phyloP scores from a whole-genome alignment of 2,329 filamentous ascomycete genomes.

The Colletotrichum sp. region DNA sequence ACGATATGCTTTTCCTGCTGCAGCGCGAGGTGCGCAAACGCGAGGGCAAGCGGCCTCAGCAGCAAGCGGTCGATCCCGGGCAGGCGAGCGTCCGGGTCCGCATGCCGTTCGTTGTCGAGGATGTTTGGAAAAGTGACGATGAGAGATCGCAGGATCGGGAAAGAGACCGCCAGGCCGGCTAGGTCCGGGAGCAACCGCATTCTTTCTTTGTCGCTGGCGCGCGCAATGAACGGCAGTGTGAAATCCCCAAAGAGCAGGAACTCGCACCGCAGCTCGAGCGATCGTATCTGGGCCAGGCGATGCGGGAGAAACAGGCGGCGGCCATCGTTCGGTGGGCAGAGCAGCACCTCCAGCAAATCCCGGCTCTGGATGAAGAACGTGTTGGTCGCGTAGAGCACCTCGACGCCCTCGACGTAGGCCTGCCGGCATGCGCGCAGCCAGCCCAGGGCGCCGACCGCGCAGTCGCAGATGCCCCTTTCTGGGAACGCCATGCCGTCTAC shows the following conservation, averaged over 20 bases:
- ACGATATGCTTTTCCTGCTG: not conserved
- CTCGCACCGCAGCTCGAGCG: constrained; percentile 29
- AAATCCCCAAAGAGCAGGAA: constrained; percentile 17
- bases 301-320: constrained; percentile 24
- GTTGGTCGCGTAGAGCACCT: constrained; percentile 34
- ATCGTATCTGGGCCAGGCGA: constrained; percentile 24
- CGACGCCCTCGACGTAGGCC: constrained; percentile 34
- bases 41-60: not conserved
- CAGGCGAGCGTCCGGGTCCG: not conserved
- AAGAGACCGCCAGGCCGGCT: not conserved
- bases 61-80: not conserved
- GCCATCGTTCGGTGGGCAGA: not conserved
- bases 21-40: not conserved
- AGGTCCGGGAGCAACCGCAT: not conserved
- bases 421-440: constrained; percentile 35
- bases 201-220: not conserved
- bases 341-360: constrained; percentile 24
- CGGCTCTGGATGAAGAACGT: constrained; percentile 27
- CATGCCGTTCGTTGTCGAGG: not conserved
- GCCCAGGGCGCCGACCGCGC: constrained; percentile 31
- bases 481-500: not conserved
- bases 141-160: not conserved
- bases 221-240: not conserved
- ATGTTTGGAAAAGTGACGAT: not conserved
- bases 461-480: not conserved